Conservation (phyloP, 768 basidiomycete species). For the Suillus fuscotomentosus region DNA sequence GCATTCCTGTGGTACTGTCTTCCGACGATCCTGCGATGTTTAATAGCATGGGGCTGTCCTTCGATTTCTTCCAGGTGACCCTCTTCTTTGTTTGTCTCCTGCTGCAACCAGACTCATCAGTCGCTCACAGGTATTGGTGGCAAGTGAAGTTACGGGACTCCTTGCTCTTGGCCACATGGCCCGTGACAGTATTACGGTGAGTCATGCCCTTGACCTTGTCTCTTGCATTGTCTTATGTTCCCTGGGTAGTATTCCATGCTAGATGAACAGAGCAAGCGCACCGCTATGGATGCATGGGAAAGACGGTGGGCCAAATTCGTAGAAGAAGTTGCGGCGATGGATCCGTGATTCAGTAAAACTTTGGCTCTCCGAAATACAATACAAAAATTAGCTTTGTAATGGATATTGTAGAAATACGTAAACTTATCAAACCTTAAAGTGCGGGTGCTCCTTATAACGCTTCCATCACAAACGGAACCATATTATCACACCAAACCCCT, state of each 20-base stretch:
- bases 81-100: background rate
- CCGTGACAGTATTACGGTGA: constrained; percentile 59
- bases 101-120: background rate
- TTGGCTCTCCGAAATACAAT: background rate
- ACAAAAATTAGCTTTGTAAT: background rate
- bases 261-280: constrained; percentile 41
- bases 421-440: background rate
- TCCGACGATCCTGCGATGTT: constrained; percentile 76
- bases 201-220: background rate
- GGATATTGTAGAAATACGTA: background rate
- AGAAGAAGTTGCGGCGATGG: constrained; percentile 28
- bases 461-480: background rate
- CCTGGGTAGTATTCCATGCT: constrained; percentile 48
- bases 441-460: background rate
- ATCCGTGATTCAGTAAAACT: constrained; percentile 15
- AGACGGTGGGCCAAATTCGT: constrained; percentile 46
- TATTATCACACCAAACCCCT: background rate
- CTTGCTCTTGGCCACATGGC: constrained; percentile 58
- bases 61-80: constrained; percentile 69
- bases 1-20: constrained; percentile 64
- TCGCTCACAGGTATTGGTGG: constrained; percentile 50
- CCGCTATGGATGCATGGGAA: constrained; percentile 43
- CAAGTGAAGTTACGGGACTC: constrained; percentile 64
- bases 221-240: constrained; percentile 8
- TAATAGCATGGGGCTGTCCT: constrained; percentile 71